Evolutionary conservation across 768 basidiomycete genomes (phyloP).

Genomic region (Suillus sp.): DNA sequence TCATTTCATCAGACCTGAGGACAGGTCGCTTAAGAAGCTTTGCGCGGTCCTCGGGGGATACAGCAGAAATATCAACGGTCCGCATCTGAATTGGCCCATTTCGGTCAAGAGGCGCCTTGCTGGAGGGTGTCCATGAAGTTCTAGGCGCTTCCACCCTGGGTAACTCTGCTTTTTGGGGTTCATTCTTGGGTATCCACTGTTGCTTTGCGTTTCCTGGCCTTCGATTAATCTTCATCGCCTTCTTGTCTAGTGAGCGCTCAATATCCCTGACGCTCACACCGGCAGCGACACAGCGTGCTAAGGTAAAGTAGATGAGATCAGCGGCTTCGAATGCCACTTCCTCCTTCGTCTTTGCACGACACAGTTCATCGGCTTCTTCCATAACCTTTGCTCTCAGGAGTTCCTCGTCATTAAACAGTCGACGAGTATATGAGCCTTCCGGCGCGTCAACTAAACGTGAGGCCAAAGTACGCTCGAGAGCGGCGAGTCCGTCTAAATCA

Average conservation of each 20-base stretch:
- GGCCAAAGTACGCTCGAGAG: conserved; percentile 77
- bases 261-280: conserved; percentile 86
- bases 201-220: conserved; percentile 92
- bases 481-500: conserved; percentile 72
- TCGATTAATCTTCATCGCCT: conserved; percentile 84
- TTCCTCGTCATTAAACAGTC: conserved; percentile 79
- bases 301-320: conserved; percentile 89
- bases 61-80: conserved; percentile 57
- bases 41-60: conserved; percentile 55
- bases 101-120: conserved; percentile 23
- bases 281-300: conserved; percentile 80
- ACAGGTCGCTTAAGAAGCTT: conserved; percentile 86
- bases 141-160: conserved; percentile 29
- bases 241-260: conserved; percentile 78
- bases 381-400: conserved; percentile 93
- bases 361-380: conserved; percentile 99
- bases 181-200: conserved; percentile 52
- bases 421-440: conserved; percentile 87
- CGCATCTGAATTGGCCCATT: conserved; percentile 75
- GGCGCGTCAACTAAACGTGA: conserved; percentile 77
- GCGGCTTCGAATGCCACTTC: conserved; percentile 95
- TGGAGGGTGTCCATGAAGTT: conserved; percentile 25
- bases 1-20: conserved; percentile 62
- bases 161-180: conserved; percentile 16
- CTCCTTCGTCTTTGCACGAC: conserved; percentile 71